Conservation (phyloP, 768 basidiomycete genomes). For the Cystobasidium tubakii region DNA sequence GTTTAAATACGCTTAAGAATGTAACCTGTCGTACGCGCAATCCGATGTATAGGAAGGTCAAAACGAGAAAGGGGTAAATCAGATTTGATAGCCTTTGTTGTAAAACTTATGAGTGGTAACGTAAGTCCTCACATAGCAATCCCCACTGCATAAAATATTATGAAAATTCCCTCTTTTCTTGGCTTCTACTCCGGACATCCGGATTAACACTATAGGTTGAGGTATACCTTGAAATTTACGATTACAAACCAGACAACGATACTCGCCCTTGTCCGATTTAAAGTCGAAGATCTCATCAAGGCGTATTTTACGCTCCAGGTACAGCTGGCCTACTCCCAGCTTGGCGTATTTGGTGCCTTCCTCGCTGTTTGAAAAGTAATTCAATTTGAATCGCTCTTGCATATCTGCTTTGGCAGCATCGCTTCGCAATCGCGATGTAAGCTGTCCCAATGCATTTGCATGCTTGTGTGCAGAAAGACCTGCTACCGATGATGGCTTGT, state of each 20-base stretch:
- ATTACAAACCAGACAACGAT: background rate
- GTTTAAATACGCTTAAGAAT: background rate
- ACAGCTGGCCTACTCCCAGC: background rate
- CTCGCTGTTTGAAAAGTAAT: background rate
- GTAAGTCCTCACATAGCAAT: conserved; percentile 2
- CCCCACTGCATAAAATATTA: background rate
- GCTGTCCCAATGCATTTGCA: background rate
- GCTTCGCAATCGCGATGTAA: background rate
- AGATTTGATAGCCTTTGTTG: background rate
- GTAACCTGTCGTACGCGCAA: background rate
- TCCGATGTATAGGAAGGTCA: background rate
- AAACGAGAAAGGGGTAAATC: background rate
- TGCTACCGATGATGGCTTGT: background rate
- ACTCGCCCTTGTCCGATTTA: background rate
- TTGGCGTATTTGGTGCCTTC: background rate
- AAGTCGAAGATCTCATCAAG: background rate
- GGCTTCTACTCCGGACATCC: background rate
- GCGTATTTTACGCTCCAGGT: background rate
- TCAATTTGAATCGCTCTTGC: background rate
- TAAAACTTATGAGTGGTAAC: background rate
- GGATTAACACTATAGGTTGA: background rate
- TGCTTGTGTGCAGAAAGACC: no score
- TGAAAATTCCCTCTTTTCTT: background rate
- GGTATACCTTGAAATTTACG: background rate
- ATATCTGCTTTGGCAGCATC: background rate